Conservation (phyloP, 306 rosid genomes). For the Rubus idaeus region DNA sequence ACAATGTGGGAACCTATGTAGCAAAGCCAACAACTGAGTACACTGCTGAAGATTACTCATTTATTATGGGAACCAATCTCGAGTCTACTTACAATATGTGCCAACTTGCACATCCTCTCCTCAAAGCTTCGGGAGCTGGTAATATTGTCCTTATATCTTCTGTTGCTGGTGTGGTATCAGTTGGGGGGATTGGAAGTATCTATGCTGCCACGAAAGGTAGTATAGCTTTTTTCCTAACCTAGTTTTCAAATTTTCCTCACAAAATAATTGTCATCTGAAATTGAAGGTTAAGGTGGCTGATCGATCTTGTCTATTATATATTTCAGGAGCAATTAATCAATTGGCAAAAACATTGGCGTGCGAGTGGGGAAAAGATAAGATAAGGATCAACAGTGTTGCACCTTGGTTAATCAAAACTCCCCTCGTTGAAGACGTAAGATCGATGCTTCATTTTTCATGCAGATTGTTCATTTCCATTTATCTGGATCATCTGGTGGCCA, state of each 20-base stretch:
- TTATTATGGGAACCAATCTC: not conserved
- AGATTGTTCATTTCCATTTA: slow-evolving; percentile 11
- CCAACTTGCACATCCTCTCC: no score
- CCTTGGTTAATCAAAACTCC: no score
- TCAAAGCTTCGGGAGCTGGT: not conserved
- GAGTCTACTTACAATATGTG: not conserved
- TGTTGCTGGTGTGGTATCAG: not conserved
- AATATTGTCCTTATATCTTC: not conserved
- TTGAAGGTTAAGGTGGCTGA: not conserved
- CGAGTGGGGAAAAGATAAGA: no score
- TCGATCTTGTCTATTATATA: no score
- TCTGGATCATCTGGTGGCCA: not conserved
- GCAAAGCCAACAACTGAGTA: not conserved
- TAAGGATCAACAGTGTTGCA: no score
- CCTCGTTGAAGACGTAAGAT: no score
- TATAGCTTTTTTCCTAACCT: not conserved
- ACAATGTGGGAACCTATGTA: not conserved
- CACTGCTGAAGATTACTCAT: not conserved
- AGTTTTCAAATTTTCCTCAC: no score
- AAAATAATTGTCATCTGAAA: not conserved
- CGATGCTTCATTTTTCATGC: no score
- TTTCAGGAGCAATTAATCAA: no score
- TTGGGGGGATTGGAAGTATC: no score
- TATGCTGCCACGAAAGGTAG: slow-evolving; percentile 42
- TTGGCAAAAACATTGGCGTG: no score